These are phyloP conservation scores for Collybia mongolica DNA, from an alignment of 768 basidiomycete species.

Conservation along the genomic window DNA sequence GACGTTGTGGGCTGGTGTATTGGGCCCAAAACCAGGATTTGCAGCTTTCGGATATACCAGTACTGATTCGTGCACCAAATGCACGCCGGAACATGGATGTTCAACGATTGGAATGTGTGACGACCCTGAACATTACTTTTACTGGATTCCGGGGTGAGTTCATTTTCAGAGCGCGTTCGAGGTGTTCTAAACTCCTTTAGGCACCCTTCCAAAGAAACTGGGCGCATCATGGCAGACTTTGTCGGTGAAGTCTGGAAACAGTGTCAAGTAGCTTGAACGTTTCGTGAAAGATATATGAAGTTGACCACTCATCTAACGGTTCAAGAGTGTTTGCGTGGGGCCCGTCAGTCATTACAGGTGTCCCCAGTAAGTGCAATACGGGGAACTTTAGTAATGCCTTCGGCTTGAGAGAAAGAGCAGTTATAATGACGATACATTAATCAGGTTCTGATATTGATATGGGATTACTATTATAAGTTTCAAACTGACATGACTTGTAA, in stretches of 20 bases:
- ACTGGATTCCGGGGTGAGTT: constrained; percentile 50
- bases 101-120: constrained; percentile 31
- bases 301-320: too few relatives aligned
- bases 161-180: neutral
- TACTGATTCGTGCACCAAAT: constrained; percentile 27
- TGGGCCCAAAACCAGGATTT: constrained; percentile 41
- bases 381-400: too few relatives aligned
- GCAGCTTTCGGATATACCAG: constrained; percentile 48
- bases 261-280: constrained; percentile 20
- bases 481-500: too few relatives aligned
- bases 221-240: constrained; percentile 54
- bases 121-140: constrained; percentile 50
- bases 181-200: constrained; percentile 21
- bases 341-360: too few relatives aligned
- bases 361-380: too few relatives aligned
- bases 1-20: constrained; percentile 49
- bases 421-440: too few relatives aligned
- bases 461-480: too few relatives aligned
- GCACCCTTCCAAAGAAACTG: constrained; percentile 49
- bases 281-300: too few relatives aligned
- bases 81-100: constrained; percentile 27
- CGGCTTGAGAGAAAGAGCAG: too few relatives aligned
- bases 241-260: constrained; percentile 36
- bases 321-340: too few relatives aligned
- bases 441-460: too few relatives aligned